These are phyloP conservation scores for Boechera divaricarpa DNA, from an alignment of 345 rosid genomes.

Conservation along the genomic window DNA sequence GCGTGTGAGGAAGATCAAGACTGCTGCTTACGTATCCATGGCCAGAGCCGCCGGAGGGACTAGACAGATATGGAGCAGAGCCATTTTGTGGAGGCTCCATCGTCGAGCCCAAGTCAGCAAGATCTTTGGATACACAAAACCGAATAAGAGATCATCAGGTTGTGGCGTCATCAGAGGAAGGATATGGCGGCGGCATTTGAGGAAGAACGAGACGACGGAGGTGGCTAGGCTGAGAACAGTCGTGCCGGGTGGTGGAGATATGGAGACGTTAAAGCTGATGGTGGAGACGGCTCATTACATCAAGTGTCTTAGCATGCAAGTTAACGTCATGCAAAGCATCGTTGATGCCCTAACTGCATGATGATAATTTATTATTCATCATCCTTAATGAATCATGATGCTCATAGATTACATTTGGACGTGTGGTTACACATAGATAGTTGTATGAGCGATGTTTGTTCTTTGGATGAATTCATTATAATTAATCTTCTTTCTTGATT, in stretches of 20 bases:
- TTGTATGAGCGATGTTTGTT: background rate
- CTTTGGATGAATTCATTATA: background rate
- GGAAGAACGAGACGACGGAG: background rate
- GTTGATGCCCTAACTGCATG: background rate
- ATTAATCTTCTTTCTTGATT: no score
- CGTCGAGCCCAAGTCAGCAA: conserved; percentile 6
- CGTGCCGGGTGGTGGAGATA: conserved; percentile 29
- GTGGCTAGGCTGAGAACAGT: conserved; percentile 10
- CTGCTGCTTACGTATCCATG: conserved; percentile 31
- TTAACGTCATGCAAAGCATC: no score
- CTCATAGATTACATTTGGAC: background rate
- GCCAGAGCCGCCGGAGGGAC: conserved; percentile 6
- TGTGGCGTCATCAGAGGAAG: background rate
- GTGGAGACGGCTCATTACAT: conserved; percentile 30
- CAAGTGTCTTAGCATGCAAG: conserved; percentile 23
- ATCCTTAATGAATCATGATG: background rate
- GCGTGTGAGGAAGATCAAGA: conserved; percentile 10
- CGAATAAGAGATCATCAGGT: background rate
- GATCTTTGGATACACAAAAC: background rate
- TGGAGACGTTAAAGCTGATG: conserved; percentile 16
- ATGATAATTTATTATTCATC: background rate
- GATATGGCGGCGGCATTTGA: background rate
- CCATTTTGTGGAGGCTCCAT: conserved; percentile 10
- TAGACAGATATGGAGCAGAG: conserved; percentile 12
- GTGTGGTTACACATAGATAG: background rate